Conservation (phyloP, 2,329 filamentous ascomycete species). For the Aspergillus flavus region DNA sequence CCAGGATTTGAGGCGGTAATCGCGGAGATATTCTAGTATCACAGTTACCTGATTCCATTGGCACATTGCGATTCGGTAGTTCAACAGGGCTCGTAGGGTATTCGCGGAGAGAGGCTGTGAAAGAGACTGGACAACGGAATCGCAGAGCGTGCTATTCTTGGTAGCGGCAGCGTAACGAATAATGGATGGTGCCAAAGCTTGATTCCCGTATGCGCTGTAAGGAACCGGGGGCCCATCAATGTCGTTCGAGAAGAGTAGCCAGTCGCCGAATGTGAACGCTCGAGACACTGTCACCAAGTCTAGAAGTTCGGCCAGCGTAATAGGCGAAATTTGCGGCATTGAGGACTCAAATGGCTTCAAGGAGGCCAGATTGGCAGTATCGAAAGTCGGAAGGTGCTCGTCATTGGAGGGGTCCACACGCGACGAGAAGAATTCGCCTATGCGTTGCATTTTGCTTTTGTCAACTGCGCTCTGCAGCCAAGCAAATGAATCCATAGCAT, state of each 20-base stretch:
- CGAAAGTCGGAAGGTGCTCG: constrained; percentile 19
- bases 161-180: constrained; percentile 58
- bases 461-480: constrained; percentile 39
- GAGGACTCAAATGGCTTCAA: constrained; percentile 30
- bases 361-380: constrained; percentile 20
- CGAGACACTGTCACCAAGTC: constrained; percentile 52
- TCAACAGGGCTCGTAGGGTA: constrained; percentile 39
- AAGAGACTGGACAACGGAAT: constrained; percentile 33
- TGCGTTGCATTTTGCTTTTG: constrained; percentile 38
- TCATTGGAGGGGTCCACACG: constrained; percentile 18
- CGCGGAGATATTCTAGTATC: constrained; percentile 37
- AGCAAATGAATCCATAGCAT: constrained; percentile 33
- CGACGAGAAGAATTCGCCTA: constrained; percentile 37
- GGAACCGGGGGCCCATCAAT: constrained; percentile 58
- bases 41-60: constrained; percentile 38
- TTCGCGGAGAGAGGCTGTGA: constrained; percentile 36
- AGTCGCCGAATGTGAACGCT: constrained; percentile 54
- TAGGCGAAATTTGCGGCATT: constrained; percentile 46
- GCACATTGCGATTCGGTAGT: constrained; percentile 34
- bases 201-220: constrained; percentile 47
- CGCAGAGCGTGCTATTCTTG: constrained; percentile 41
- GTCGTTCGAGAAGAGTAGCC: constrained; percentile 56
- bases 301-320: constrained; percentile 54
- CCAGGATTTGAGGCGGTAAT: constrained; percentile 40
- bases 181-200: constrained; percentile 54